Conservation (phyloP, 495 filamentous ascomycete species). For the Parathielavia hyrcaniae region DNA sequence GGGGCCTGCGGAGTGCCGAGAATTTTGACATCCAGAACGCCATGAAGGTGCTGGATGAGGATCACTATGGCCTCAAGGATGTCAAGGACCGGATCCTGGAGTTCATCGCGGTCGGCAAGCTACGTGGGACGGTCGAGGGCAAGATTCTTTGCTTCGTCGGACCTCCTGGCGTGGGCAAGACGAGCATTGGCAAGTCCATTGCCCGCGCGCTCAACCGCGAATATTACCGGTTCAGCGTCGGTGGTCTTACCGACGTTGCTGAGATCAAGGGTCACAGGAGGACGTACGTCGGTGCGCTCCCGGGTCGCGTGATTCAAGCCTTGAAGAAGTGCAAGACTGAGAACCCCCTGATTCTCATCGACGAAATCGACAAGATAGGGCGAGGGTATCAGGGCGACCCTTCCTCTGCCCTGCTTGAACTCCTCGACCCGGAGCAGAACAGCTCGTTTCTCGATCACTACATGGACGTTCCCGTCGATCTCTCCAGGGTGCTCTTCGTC, state of each 20-base stretch:
- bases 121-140: slow-evolving; percentile 94
- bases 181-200: slow-evolving; percentile 96
- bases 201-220: slow-evolving; percentile 88
- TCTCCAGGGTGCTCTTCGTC: slow-evolving; percentile 97
- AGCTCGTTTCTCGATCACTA: slow-evolving; percentile 97
- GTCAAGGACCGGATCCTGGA: slow-evolving; percentile 98
- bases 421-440: slow-evolving; percentile 97
- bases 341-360: slow-evolving; percentile 93
- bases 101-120: slow-evolving; percentile 97
- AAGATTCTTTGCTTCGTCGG: slow-evolving; percentile 98
- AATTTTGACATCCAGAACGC: slow-evolving; percentile 94
- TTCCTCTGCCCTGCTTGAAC: slow-evolving; percentile 85
- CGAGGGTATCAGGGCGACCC: slow-evolving; percentile 94
- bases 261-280: slow-evolving; percentile 98
- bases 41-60: slow-evolving; percentile 85
- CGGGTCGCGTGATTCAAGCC: slow-evolving; percentile 94
- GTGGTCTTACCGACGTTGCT: slow-evolving; percentile 95
- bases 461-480: slow-evolving; percentile 96
- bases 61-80: slow-evolving; percentile 95
- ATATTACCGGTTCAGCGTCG: slow-evolving; percentile 97
- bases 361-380: slow-evolving; percentile 97
- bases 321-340: slow-evolving; percentile 99
- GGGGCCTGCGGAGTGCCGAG: slow-evolving; percentile 92
- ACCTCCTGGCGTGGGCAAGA: slow-evolving; percentile 93
- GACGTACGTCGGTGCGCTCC: slow-evolving; percentile 94